These are phyloP conservation scores for Drosera spatulata DNA, from an alignment of 179 eudicot species.

Conservation along the genomic window DNA sequence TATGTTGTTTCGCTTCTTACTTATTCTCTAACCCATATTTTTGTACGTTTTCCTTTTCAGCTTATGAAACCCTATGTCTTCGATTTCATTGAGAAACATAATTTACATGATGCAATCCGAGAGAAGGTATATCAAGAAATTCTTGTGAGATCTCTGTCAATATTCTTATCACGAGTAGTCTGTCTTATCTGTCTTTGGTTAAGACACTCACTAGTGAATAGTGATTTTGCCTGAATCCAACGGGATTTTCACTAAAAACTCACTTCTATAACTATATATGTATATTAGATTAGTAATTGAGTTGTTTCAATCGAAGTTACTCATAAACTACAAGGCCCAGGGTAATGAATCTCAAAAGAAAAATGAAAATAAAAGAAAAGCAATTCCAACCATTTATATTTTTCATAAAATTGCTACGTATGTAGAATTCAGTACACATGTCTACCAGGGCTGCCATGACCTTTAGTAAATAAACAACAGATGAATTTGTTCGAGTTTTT, in stretches of 20 bases:
- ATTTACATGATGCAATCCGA: conserved; percentile 68
- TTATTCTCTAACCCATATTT: background rate
- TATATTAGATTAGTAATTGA: no score
- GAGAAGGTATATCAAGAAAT: conserved; percentile 51
- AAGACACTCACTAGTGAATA: no score
- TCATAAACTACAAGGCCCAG: no score
- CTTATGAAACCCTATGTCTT: conserved; percentile 84
- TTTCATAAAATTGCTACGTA: background rate
- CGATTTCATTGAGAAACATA: conserved; percentile 91
- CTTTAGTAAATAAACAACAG: background rate
- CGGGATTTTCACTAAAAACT: no score
- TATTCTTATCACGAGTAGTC: no score
- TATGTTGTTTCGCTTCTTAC: background rate
- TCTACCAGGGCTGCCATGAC: background rate
- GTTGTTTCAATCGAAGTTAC: no score
- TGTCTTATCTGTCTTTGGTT: no score
- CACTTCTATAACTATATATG: no score
- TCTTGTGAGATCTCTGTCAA: background rate
- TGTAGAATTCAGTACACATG: background rate
- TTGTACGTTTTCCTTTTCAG: conserved; percentile 28
- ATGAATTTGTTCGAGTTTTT: background rate
- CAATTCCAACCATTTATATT: background rate
- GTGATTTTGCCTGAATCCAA: background rate
- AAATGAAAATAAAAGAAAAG: no score
- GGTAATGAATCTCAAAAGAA: no score